phyloP scores from a whole-genome alignment of 2,329 filamentous ascomycete species.

The Esteya vermicola region DNA sequence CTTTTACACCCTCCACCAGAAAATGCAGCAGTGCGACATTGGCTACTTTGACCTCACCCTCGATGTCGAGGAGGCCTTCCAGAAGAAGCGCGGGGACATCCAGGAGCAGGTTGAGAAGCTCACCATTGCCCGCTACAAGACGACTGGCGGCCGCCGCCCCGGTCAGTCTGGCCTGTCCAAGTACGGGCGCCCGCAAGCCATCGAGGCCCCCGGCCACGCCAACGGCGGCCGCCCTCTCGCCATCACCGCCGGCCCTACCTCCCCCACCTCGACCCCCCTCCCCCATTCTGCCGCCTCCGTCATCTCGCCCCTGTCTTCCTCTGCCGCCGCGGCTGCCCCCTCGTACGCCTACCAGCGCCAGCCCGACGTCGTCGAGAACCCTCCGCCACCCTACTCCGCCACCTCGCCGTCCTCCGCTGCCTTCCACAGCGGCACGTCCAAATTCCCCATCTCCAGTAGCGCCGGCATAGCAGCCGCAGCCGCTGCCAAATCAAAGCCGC shows the following conservation, averaged over 20 bases:
- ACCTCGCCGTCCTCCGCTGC: conserved; percentile 12
- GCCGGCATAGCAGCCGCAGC: conserved; percentile 28
- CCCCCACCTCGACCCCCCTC: conserved; percentile 6
- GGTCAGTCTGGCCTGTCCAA: conserved; percentile 35
- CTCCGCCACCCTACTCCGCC: conserved; percentile 59
- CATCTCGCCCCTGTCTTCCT: too few species aligned
- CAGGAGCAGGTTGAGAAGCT: conserved; percentile 75
- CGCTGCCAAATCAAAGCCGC: conserved; percentile 51
- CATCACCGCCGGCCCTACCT: conserved; percentile 33
- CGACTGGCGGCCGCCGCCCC: conserved; percentile 55
- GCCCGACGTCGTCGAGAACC: conserved; percentile 31
- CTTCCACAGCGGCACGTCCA: neutral
- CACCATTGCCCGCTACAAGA: conserved; percentile 81
- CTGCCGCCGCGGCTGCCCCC: neutral
- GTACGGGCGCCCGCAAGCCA: conserved; percentile 26
- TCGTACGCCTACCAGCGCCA: conserved; percentile 12
- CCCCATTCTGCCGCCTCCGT: neutral
- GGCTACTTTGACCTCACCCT: conserved; percentile 90
- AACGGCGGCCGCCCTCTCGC: conserved; percentile 33
- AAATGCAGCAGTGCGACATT: conserved; percentile 95
- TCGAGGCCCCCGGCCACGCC: too few species aligned
- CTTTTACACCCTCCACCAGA: conserved; percentile 95
- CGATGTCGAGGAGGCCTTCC: conserved; percentile 84
- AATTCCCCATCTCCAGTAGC: conserved; percentile 10
- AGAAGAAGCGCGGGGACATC: conserved; percentile 76